Evolutionary conservation across 306 rosid genomes (phyloP).

Genomic region (Rosa chinensis): DNA sequence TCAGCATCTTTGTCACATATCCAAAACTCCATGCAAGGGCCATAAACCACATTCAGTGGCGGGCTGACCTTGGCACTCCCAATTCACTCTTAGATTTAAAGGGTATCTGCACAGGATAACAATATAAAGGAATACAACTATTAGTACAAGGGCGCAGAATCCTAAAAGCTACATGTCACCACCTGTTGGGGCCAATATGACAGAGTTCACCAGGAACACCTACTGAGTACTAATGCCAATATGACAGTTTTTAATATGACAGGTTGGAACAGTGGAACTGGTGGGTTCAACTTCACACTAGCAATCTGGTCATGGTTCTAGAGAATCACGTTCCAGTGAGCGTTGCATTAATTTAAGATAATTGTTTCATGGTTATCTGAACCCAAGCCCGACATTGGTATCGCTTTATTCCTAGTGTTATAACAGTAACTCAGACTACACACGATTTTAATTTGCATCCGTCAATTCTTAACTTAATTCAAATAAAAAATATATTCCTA

Average conservation of each 20-base stretch:
- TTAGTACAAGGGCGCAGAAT: not conserved
- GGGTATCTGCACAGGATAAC: slow-evolving; percentile 49
- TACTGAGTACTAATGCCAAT: not conserved
- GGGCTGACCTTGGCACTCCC: slow-evolving; percentile 17
- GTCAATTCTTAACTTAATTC: no score
- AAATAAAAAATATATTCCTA: no score
- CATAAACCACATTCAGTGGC: slow-evolving; percentile 17
- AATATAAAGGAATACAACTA: not conserved
- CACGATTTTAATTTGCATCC: no score
- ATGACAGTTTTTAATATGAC: not conserved
- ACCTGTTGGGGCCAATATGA: no score
- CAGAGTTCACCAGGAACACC: no score
- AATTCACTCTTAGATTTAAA: slow-evolving; percentile 7
- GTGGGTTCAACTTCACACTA: not conserved
- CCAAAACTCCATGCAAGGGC: slow-evolving; percentile 21
- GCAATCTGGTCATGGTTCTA: not conserved
- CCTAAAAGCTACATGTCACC: not conserved
- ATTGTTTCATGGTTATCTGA: not conserved
- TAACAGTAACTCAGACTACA: no score
- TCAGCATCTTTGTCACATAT: slow-evolving; percentile 8
- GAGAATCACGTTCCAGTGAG: not conserved
- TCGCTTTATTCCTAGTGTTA: not conserved
- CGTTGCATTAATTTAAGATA: not conserved
- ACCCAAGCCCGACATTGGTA: not conserved
- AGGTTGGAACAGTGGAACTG: not conserved